Evolutionary conservation across 129 eudicot genomes (phyloP), one percentile per base, ranked within the genome.

Genomic region (Escallonia rubra): DNA sequence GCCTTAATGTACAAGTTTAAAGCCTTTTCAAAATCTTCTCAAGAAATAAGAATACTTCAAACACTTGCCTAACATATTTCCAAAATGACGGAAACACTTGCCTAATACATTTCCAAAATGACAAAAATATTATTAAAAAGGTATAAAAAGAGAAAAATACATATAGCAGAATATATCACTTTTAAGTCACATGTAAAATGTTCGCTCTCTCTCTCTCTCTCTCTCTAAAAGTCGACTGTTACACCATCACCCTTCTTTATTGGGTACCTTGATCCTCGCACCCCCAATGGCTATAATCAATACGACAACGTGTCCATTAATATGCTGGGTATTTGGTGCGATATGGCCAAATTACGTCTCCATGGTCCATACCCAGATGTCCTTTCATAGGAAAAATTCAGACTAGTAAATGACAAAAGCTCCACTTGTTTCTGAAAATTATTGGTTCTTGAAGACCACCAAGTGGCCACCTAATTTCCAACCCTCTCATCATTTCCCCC

Each of bases 171-270:
- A 23, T 23, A 23, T 23, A 0, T 23, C 34, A 0, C 34, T 8
- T 62, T 62, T 42, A 42, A 51, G 57, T 64, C 69, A 64, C 58
- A 64, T 64, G 69, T 64, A 47, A 64, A n/a, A 45, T 64, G 69
- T 34, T 64, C 42, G 0, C 34, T 49, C 4, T 23, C 34, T 23
- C 34, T 23, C 34, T 23, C 34, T 23, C 34, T 23, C 34, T 23
- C 34, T 23, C 34, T 1, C 34, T 23, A 23, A 3, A 0, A 16
- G 43, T 16, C n/a, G 43, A 59, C 45, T 16, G 41, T 44, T 38
- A 9, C 14, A 3, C 13, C 45, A 3, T 4, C 4, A 4, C 68
- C 49, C 43, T 7, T 23, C n/a, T 65, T 50, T 39, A 14, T 23
- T 8, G 69, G 42, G 57, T 62, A 23, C 69, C 69, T 49, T 57